phyloP scores from a whole-genome alignment of 1,139 yeast genomes.

The Candida gigantensis region DNA sequence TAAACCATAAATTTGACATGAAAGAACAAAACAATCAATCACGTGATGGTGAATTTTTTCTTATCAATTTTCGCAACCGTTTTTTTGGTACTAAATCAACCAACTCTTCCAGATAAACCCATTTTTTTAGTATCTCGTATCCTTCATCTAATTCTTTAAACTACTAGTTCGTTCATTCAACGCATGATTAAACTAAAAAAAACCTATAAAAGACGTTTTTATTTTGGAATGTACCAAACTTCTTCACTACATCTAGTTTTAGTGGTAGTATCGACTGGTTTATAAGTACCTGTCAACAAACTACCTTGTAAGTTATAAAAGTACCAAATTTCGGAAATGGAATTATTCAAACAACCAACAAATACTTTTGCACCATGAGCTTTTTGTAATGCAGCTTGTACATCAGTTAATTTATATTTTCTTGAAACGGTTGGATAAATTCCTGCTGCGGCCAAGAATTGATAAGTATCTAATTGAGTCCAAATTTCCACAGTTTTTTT shows the following conservation, averaged over 20 bases:
- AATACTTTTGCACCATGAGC: conserved; percentile 34
- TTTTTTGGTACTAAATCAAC: no score
- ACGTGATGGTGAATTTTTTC: no score
- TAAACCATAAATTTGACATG: no score
- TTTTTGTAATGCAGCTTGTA: conserved; percentile 32
- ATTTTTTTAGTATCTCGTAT: no score
- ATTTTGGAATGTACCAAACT: conserved; percentile 38
- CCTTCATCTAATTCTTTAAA: no score
- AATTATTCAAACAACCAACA: conserved; percentile 36
- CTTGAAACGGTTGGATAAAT: conserved; percentile 33
- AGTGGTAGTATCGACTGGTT: conserved; percentile 28
- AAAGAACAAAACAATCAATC: no score
- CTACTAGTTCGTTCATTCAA: no score
- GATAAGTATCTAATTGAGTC: conserved; percentile 35
- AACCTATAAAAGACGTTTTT: no score
- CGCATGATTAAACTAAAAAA: no score
- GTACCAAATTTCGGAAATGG: conserved; percentile 42
- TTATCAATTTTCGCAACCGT: no score
- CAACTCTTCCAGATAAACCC: no score
- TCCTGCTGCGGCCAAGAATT: conserved; percentile 33
- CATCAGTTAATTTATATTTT: conserved; percentile 32
- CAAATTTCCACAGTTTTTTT: conserved; percentile 38
- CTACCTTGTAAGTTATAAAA: conserved; percentile 38
- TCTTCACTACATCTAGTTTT: conserved; percentile 26
- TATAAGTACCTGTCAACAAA: conserved; percentile 37